These are phyloP conservation scores for Jimgerdemannia lactiflua DNA, from an alignment of 192 early-diverging fungal genomes.

Conservation along the genomic window DNA sequence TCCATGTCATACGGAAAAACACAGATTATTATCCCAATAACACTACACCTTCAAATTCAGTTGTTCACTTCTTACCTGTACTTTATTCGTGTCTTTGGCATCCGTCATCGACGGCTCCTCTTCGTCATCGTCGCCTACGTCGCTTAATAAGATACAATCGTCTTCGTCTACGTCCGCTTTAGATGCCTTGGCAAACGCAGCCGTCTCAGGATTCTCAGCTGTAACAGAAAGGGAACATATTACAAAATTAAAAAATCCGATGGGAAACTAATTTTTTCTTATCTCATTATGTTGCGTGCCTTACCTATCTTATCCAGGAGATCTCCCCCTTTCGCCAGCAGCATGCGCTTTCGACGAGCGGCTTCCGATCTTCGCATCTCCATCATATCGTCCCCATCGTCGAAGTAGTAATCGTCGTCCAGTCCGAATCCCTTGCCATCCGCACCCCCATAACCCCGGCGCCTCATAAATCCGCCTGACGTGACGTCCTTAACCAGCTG, in stretches of 20 bases:
- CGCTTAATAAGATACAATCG: conserved; percentile 16
- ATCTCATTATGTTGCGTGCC: neutral
- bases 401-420: conserved; percentile 28
- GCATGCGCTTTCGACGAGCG: conserved; percentile 18
- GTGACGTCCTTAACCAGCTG: conserved; percentile 32
- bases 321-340: conserved; percentile 16
- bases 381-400: conserved; percentile 30
- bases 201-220: conserved; percentile 26
- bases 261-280: too few species aligned
- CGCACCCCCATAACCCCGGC: conserved; percentile 16
- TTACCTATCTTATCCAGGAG: conserved; percentile 19
- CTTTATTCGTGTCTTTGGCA: neutral
- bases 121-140: conserved; percentile 26
- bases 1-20: too few species aligned
- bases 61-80: neutral
- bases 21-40: too few species aligned
- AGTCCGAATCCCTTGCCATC: conserved; percentile 14
- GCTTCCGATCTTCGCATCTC: conserved; percentile 21
- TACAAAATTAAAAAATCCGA: too few species aligned
- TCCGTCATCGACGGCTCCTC: conserved; percentile 1
- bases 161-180: conserved; percentile 15
- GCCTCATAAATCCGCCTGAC: conserved; percentile 23
- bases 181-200: conserved; percentile 39
- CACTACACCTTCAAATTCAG: neutral
- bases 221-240: neutral